These are phyloP conservation scores for Typha latifolia DNA, from an alignment of 176 grass and related monocot species.

Conservation along the genomic window DNA sequence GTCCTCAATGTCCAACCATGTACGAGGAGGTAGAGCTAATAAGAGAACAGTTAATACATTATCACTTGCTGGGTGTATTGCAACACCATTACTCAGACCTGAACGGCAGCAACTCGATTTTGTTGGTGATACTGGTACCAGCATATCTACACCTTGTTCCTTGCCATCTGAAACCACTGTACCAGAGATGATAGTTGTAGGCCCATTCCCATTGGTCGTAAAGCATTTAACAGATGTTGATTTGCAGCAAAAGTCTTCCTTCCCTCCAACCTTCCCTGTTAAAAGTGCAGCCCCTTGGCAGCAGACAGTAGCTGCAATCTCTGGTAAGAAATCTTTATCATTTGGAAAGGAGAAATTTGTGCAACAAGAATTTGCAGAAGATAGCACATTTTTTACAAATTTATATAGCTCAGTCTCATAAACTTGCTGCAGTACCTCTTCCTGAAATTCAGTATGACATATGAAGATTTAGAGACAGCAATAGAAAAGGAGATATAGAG, in stretches of 20 bases:
- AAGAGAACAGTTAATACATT: conserved; percentile 65
- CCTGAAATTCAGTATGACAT: conserved; percentile 25
- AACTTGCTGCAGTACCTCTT: conserved; percentile 62
- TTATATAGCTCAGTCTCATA: conserved; percentile 46
- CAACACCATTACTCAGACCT: conserved; percentile 4
- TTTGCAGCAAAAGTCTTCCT: conserved; percentile 47
- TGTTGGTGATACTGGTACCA: conserved; percentile 40
- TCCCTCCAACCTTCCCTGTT: conserved; percentile 29
- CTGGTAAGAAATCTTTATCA: conserved; percentile 25
- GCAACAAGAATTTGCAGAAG: conserved; percentile 16
- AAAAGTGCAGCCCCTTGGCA: conserved; percentile 66
- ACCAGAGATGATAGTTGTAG: conserved; percentile 23
- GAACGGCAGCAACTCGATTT: conserved; percentile 22
- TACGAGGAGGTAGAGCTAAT: conserved; percentile 50
- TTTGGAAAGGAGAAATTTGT: conserved; percentile 14
- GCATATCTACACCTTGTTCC: conserved; percentile 31
- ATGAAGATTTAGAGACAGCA: not conserved
- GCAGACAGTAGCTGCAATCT: conserved; percentile 43
- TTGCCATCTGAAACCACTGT: conserved; percentile 11
- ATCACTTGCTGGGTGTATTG: conserved; percentile 40
- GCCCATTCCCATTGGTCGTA: conserved; percentile 29
- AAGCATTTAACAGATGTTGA: conserved; percentile 45
- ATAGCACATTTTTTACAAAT: conserved; percentile 37
- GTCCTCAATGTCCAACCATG: conserved; percentile 24
- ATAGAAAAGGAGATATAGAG: not conserved